Evolutionary conservation across 495 filamentous ascomycete genomes (phyloP).

Genomic region (Cladorrhinum samala): DNA sequence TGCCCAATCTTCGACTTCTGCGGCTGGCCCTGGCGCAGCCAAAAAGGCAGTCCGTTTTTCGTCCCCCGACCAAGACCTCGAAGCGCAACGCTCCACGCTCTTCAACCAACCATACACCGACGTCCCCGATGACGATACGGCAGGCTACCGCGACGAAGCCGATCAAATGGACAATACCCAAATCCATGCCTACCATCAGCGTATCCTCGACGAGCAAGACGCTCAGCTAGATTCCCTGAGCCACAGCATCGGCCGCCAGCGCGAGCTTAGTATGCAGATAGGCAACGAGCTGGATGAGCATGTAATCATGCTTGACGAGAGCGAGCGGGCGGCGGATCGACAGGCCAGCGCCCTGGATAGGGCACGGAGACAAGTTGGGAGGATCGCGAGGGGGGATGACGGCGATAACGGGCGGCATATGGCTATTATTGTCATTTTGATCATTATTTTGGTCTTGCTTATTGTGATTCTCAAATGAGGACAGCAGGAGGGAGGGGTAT

Average conservation of each 20-base stretch:
- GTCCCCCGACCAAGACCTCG: slow-evolving; percentile 38
- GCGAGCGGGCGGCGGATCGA: slow-evolving; percentile 74
- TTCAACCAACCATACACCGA: slow-evolving; percentile 54
- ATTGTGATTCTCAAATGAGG: slow-evolving; percentile 70
- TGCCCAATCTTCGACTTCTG: slow-evolving; percentile 35
- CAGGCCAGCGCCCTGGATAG: slow-evolving; percentile 69
- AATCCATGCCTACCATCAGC: slow-evolving; percentile 76
- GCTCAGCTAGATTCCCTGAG: slow-evolving; percentile 85
- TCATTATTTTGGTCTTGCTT: slow-evolving; percentile 69
- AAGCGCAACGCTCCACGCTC: slow-evolving; percentile 44
- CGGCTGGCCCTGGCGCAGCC: slow-evolving; percentile 33
- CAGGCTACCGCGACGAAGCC: slow-evolving; percentile 50
- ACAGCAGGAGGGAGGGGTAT: no score
- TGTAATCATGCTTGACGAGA: slow-evolving; percentile 79
- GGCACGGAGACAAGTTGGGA: slow-evolving; percentile 63
- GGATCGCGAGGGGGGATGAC: slow-evolving; percentile 68
- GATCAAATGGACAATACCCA: slow-evolving; percentile 66
- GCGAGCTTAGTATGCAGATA: slow-evolving; percentile 91
- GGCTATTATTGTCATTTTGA: slow-evolving; percentile 68
- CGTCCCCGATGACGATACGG: slow-evolving; percentile 36
- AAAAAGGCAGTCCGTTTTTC: slow-evolving; percentile 84
- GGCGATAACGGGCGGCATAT: slow-evolving; percentile 77
- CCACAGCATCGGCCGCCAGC: slow-evolving; percentile 79
- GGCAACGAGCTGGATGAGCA: slow-evolving; percentile 93
- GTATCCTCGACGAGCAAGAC: slow-evolving; percentile 79